Evolutionary conservation across 2,329 filamentous ascomycete species (phyloP), one percentile per base, ranked within the genome.

Genomic region (Penicillium sp.): DNA sequence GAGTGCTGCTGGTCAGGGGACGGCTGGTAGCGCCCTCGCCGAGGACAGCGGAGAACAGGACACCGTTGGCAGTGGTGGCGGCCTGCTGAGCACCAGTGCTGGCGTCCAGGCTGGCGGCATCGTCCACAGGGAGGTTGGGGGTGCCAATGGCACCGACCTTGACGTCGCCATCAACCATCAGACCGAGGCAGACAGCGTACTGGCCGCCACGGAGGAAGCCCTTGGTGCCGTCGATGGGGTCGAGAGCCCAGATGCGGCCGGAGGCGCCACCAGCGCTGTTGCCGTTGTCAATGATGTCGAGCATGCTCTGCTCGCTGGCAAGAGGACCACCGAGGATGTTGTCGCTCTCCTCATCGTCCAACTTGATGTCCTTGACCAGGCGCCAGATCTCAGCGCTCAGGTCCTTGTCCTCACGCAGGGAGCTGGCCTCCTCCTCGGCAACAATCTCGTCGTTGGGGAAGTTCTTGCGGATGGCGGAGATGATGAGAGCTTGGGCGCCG

Each of bases 141-240:
- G 93, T 97, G 58, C 91, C 95, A 53, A 99, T 84, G 43, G 96
- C 94, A 63, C 94, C 94, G 57, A 97, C 90, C 72, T 92, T 91
- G 66, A 97, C 92, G 65, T 96, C 86, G 49, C 93, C 94, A 68
- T 97, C 92, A 27, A 96, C 89, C 77, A 99, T 88, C 65, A 99
- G 81, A 34, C 85, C 94, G 5, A 99, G 83, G 71, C 93, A 97
- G 50, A 99, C 92, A 51, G 94, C 95, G 72, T 99, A 99, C 78
- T 99, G 94, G 38, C 92, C 95, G 49, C 94, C 94, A 58, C 95
- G 85, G 56, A 99, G 80, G 79, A 99, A 99, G 29, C 94, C 95
- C 78, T 97, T 96, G 50, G 94, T 99, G 62, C 94, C 94, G 74
- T 99, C 94, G 59, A 99, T 97, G 55, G 94, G 94, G 75, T 99